phyloP scores from a whole-genome alignment of 2,329 filamentous ascomycete genomes.

The Nemania abortiva region DNA sequence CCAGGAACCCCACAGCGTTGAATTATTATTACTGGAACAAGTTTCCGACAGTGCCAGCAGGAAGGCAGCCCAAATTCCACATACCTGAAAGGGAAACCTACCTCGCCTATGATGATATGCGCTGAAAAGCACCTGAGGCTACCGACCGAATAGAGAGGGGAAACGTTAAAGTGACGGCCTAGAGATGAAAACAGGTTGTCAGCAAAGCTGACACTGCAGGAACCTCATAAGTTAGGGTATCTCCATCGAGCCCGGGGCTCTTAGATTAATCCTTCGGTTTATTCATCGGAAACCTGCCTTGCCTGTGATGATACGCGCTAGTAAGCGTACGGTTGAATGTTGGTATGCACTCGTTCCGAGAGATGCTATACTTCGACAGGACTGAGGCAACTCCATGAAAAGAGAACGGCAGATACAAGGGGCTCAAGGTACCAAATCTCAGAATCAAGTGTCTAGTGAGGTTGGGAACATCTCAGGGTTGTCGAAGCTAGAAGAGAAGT shows the following conservation, averaged over 20 bases:
- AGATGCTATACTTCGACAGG: background rate
- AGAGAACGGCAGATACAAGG: no score
- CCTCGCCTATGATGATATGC: background rate
- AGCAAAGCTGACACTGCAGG: background rate
- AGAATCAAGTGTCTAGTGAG: no score
- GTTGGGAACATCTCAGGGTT: no score
- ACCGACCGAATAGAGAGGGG: background rate
- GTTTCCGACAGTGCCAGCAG: background rate
- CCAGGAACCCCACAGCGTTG: background rate
- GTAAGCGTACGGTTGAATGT: background rate
- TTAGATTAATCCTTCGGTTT: background rate
- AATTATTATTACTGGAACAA: conserved; percentile 1
- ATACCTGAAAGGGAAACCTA: background rate
- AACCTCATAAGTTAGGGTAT: background rate
- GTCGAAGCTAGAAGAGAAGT: no score
- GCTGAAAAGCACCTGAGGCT: background rate
- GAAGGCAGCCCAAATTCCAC: background rate
- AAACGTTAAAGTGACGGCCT: background rate
- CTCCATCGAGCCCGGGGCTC: background rate
- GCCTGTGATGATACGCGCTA: background rate
- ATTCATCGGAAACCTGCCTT: background rate
- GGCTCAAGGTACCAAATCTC: no score
- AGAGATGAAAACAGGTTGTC: background rate
- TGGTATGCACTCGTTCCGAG: background rate
- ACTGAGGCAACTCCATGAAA: background rate